Percentiles rank a stretch among this genome's conserved stretches.
phyloP scores from a whole-genome alignment of 306 rosid genomes.

The Glycyrrhiza uralensis region DNA sequence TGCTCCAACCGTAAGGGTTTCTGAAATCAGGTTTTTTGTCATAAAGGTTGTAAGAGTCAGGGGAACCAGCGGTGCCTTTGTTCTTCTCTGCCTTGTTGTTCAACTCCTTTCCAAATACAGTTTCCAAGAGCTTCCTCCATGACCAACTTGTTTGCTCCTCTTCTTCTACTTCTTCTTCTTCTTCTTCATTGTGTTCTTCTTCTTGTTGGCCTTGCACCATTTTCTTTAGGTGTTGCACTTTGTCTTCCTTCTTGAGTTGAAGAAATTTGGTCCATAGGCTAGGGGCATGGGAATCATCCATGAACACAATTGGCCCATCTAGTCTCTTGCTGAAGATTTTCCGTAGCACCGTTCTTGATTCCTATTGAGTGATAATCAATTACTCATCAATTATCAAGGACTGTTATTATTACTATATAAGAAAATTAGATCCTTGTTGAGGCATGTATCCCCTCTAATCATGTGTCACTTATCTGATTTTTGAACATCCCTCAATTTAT shows the following conservation, averaged over 20 bases:
- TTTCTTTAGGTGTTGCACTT: constrained; percentile 38
- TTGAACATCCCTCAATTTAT: no score
- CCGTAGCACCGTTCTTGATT: constrained; percentile 38
- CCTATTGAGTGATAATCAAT: constrained; percentile 37
- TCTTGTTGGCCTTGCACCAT: constrained; percentile 29
- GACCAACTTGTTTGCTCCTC: constrained; percentile 41
- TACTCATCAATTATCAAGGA: no score
- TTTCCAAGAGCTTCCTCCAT: constrained; percentile 61
- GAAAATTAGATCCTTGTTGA: no score
- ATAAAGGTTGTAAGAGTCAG: constrained; percentile 60
- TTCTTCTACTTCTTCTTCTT: constrained; percentile 25
- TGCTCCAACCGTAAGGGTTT: constrained; percentile 75
- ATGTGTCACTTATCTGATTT: no score
- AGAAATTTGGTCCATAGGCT: constrained; percentile 58
- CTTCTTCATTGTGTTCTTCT: neutral
- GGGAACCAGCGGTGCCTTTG: constrained; percentile 44
- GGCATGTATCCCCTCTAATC: no score
- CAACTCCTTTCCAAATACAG: constrained; percentile 22
- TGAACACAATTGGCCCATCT: constrained; percentile 64
- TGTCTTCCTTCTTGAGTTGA: constrained; percentile 48
- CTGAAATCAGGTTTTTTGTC: constrained; percentile 48
- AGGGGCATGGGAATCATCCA: constrained; percentile 52
- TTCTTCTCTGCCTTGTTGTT: neutral
- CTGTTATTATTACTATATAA: no score
- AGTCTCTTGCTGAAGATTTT: constrained; percentile 37